A percentile compares a stretch with the other conserved stretches of the same genome.
phyloP scores from a whole-genome alignment of 257 asterid genomes.

The Verbascum thapsus region DNA sequence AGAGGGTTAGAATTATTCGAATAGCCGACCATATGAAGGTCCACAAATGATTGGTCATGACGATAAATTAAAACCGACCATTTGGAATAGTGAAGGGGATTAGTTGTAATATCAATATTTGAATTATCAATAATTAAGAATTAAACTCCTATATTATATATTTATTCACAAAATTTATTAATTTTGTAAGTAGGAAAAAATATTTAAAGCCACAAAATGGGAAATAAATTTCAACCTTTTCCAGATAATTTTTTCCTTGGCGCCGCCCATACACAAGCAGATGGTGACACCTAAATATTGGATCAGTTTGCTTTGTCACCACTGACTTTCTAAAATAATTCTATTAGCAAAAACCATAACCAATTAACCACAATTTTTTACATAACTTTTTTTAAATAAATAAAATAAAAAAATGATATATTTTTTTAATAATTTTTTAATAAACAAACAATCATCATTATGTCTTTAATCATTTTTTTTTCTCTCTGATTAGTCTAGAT shows the following conservation, averaged over 20 bases:
- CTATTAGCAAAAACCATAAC: conserved; percentile 26
- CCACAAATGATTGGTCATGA: conserved; percentile 44
- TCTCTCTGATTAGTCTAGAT: conserved; percentile 21
- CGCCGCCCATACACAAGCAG: conserved; percentile 34
- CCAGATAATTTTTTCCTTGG: background rate
- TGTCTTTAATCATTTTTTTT: conserved; percentile 11
- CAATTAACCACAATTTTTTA: conserved; percentile 33
- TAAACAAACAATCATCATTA: conserved; percentile 15
- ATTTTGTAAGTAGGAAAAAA: background rate
- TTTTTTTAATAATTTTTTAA: background rate
- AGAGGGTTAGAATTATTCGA: conserved; percentile 4
- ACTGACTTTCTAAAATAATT: background rate
- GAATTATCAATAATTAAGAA: background rate
- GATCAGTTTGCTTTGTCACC: conserved; percentile 24
- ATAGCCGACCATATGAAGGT: conserved; percentile 51
- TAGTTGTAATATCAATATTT: conserved; percentile 8
- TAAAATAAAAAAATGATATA: background rate
- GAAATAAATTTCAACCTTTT: background rate
- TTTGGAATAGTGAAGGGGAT: conserved; percentile 25
- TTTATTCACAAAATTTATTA: background rate
- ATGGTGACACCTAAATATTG: conserved; percentile 27
- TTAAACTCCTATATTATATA: too few relatives aligned
- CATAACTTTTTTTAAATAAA: background rate
- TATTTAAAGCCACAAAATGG: background rate
- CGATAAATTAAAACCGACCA: conserved; percentile 44